Evolutionary conservation across 257 asterid genomes (phyloP).

Genomic region (Misopates orontium): DNA sequence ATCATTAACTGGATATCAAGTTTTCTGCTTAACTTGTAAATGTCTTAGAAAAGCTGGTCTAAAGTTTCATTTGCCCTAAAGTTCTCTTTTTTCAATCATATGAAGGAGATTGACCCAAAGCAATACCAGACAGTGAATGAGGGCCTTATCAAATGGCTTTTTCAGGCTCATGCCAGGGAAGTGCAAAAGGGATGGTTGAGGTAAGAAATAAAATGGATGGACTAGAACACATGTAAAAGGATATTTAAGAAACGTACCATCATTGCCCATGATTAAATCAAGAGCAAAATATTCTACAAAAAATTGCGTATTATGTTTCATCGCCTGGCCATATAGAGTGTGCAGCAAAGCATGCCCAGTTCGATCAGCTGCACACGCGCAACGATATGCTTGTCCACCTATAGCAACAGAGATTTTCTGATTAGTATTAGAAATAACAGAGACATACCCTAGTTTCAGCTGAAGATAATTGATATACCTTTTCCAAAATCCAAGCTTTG

Average conservation of each 20-base stretch:
- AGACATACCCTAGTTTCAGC: not conserved
- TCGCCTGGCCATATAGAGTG: slow-evolving; percentile 97
- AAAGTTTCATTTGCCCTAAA: slow-evolving; percentile 4
- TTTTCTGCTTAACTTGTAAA: not conserved
- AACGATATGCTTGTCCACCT: slow-evolving; percentile 99
- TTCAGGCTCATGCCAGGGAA: slow-evolving; percentile 14
- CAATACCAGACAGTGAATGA: slow-evolving; percentile 9
- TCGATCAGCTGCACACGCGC: slow-evolving; percentile 99
- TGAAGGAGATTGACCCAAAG: not conserved
- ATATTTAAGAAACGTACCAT: slow-evolving; percentile 53
- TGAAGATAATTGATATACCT: slow-evolving; percentile 45
- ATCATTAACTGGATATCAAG: not conserved
- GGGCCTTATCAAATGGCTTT: not conserved
- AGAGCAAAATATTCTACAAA: slow-evolving; percentile 96
- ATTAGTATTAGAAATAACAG: not conserved
- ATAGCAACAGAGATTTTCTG: slow-evolving; percentile 16
- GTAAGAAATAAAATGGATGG: slow-evolving; percentile 9
- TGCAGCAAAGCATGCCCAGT: slow-evolving; percentile 98
- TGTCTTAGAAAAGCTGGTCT: slow-evolving; percentile 6
- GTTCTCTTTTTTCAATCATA: not conserved
- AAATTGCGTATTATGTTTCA: slow-evolving; percentile 96
- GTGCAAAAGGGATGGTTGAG: not conserved
- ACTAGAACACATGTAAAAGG: slow-evolving; percentile 20
- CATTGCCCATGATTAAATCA: slow-evolving; percentile 78
- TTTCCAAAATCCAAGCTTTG: slow-evolving; percentile 94